Conservation (phyloP, 805 yeast species). For the Cyberlindnera saturnus region DNA sequence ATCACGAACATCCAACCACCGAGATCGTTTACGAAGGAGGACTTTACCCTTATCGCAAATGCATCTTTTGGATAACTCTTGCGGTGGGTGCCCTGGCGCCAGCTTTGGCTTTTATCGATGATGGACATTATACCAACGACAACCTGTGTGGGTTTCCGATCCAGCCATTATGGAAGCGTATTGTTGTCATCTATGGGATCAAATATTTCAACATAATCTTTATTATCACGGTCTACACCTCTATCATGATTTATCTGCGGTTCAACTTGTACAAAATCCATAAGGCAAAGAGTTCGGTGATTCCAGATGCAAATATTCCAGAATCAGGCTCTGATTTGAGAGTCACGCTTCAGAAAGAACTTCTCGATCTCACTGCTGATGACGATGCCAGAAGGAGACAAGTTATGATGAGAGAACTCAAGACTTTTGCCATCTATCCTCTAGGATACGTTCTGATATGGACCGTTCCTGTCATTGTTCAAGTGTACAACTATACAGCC, state of each 20-base stretch:
- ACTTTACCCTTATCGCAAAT: constrained; percentile 7
- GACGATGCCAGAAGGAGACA: constrained; percentile 2
- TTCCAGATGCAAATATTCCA: constrained; percentile 2
- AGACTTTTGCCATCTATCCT: constrained; percentile 18
- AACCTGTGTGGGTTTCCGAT: constrained; percentile 13
- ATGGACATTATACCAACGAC: constrained; percentile 7
- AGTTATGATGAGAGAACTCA: constrained; percentile 13
- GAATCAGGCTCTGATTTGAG: background rate
- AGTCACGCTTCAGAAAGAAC: constrained; percentile 14
- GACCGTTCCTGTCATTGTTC: constrained; percentile 12
- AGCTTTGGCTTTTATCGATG: constrained; percentile 10
- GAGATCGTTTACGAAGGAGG: constrained; percentile 17
- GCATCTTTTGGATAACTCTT: background rate
- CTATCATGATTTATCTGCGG: constrained; percentile 13
- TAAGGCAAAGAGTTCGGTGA: constrained; percentile 3
- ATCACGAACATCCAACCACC: too few relatives aligned
- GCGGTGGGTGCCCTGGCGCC: background rate
- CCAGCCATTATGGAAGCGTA: constrained; percentile 16
- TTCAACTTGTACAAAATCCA: constrained; percentile 7
- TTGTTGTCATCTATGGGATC: constrained; percentile 13
- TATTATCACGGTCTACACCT: constrained; percentile 12
- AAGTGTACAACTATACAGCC: constrained; percentile 6
- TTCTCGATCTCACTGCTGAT: constrained; percentile 13
- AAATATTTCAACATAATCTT: constrained; percentile 10
- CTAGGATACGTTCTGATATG: constrained; percentile 17